Base-by-base conservation (phyloP, 192 early-diverging fungal species). In the Obelidium mucronatum region DNA sequence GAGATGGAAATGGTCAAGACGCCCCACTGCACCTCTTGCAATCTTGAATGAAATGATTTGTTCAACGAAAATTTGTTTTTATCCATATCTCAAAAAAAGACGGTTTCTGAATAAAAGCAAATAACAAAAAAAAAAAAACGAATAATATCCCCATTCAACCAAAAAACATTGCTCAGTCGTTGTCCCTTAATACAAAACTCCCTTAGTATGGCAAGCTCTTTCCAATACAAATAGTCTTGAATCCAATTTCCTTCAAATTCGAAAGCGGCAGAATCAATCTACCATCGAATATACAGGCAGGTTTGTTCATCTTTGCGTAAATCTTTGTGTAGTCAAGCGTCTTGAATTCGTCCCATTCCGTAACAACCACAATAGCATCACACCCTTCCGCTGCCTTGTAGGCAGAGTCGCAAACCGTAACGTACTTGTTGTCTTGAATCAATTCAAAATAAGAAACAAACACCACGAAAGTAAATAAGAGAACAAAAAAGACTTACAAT, bases 271-370 rank as follows among this genome's bases (percentile, higher is more conserved):
- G 79, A 70, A 96, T 88, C 40, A 94, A 81, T 59, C 95, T 92
- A 53, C 96, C 96, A 68, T 98, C 96, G 86, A 97, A 96, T 56
- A 96, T 83, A 74, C 91, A 94, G 37, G 94, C 94, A 31, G 94
- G 94, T 80, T 92, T 93, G 56, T 91, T 84, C 93, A 95, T 94
- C 31, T 81, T 78, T 31, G 82, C 79, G 67, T 88, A 91, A 40
- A 94, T 87, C 67, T 67, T 80, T 52, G 83, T 35, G 85, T 92
- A 96, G 79, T 96, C 92, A 24, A 85, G 78, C 1, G 71, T 83
- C 82, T 91, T 92, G 85, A 97, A 96, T 84, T 96, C 95, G 78
- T 93, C 88, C 96, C 96, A 97, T 64, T 95, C 92, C 28, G 95
- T 96, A 40, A 92, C 75, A 39, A 97, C 82, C 4, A 96, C 91